Base-by-base conservation (phyloP, 257 asterid species). In the Rubia yunnanensis region DNA sequence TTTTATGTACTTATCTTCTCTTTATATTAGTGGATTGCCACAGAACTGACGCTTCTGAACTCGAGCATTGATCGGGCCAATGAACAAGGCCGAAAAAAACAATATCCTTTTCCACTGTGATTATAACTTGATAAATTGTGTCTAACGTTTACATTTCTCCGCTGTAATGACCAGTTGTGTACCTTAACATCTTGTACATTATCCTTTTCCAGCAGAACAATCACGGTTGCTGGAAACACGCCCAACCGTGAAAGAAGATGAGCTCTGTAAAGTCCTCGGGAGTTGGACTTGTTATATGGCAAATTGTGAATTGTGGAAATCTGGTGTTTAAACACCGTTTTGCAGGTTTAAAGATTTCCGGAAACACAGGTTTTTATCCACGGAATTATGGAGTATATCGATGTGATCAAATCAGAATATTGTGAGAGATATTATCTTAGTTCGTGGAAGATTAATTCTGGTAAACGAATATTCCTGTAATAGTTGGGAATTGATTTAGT, bases 61-160 rank as follows among this genome's bases (percentile, higher is more conserved):
- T 63, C 31, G 18, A 85, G 49, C 70, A 83, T 81, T 28, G 85
- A 83, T 14, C 82, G 35, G 14, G 91, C 96, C 72, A 84, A 85
- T 72, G 98, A 85, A 77, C 87, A 89, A 84, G 98, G 98, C 65
- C 78, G 94, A 87, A 87, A 92, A 72, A 67, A 76, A 3, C 81
- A 85, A 89, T 92, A 92, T 92, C 98, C 98, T 84, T 89, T 77
- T 49, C 22, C 35, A 20, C 5, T 50, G 26, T 58, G 30, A 46
- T 15, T 14, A 46, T 31, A 48, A 59, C 31, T 27, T 35, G 10
- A 60, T 9, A n/a, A 30, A 32, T 54, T 68, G 44, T 32, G 35
- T 58, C 14, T 18, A 28, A 57, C 36, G 36, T 18, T 18, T 60
- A 17, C n/a, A 28, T 26, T 55, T 34, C 11, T 28, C 18, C 6